Evolutionary conservation across 805 yeast genomes (phyloP).

Genomic region (Hanseniaspora opuntiae): DNA sequence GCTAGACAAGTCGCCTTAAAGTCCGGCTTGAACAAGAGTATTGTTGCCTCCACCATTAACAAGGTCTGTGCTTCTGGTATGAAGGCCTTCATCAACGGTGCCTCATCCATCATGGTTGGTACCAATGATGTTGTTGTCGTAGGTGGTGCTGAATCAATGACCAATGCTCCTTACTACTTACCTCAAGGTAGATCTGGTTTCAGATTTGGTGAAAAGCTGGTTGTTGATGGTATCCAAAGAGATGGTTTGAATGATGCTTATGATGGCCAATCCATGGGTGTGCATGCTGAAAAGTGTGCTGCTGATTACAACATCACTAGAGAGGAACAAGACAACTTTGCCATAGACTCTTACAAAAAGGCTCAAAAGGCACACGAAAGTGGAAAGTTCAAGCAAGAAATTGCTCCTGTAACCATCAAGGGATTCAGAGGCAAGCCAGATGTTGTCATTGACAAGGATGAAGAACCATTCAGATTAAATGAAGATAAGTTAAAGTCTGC

Average conservation of each 20-base stretch:
- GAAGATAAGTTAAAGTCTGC: slow-evolving; percentile 66
- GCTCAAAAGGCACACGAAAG: slow-evolving; percentile 67
- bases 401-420: slow-evolving; percentile 76
- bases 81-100: slow-evolving; percentile 80
- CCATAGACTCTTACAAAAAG: slow-evolving; percentile 76
- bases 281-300: slow-evolving; percentile 94
- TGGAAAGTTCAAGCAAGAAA: slow-evolving; percentile 73
- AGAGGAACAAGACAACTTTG: slow-evolving; percentile 75
- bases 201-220: slow-evolving; percentile 67
- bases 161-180: slow-evolving; percentile 85
- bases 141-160: slow-evolving; percentile 97
- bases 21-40: slow-evolving; percentile 69
- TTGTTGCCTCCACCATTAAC: slow-evolving; percentile 82
- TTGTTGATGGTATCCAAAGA: slow-evolving; percentile 80
- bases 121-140: slow-evolving; percentile 84
- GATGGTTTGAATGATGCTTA: slow-evolving; percentile 93
- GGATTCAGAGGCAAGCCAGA: slow-evolving; percentile 89
- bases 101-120: slow-evolving; percentile 81
- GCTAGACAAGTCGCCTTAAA: slow-evolving; percentile 93
- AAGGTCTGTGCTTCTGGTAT: slow-evolving; percentile 96
- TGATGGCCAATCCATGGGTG: slow-evolving; percentile 83
- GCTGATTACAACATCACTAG: slow-evolving; percentile 62
- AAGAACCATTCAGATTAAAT: slow-evolving; percentile 68
- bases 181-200: slow-evolving; percentile 79
- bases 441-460: slow-evolving; percentile 57